phyloP scores from a whole-genome alignment of 2,329 filamentous ascomycete genomes.

The Aurifilum marmelostoma region DNA sequence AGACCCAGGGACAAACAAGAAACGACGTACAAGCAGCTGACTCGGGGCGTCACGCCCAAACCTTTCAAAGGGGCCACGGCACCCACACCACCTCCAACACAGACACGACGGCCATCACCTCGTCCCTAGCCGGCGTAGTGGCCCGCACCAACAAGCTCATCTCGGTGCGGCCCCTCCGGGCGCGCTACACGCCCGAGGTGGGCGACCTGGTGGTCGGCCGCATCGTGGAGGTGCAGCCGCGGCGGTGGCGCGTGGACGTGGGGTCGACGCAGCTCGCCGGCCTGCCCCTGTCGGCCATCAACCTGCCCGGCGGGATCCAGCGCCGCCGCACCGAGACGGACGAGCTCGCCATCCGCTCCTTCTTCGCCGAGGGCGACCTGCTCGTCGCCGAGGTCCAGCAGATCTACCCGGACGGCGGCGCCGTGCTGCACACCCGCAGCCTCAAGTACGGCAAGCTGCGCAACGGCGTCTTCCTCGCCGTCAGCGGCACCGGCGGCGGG shows the following conservation, averaged over 20 bases:
- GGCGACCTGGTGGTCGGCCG: slow-evolving; percentile 93
- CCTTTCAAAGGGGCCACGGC: slow-evolving; percentile 82
- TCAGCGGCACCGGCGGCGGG: slow-evolving; percentile 81
- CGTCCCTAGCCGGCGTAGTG: slow-evolving; percentile 87
- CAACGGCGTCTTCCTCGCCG: slow-evolving; percentile 86
- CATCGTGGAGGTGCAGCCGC: slow-evolving; percentile 91
- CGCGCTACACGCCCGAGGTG: slow-evolving; percentile 93
- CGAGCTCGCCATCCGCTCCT: slow-evolving; percentile 95
- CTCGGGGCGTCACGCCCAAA: slow-evolving; percentile 5
- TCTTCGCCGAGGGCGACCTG: slow-evolving; percentile 93
- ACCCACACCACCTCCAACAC: slow-evolving; percentile 68
- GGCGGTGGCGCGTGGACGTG: slow-evolving; percentile 94
- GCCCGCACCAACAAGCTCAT: slow-evolving; percentile 96
- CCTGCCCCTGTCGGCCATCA: slow-evolving; percentile 86
- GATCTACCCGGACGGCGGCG: slow-evolving; percentile 82
- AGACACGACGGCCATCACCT: slow-evolving; percentile 71
- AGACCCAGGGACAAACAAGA: no score
- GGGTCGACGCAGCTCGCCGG: slow-evolving; percentile 83
- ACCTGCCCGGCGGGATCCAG: slow-evolving; percentile 90
- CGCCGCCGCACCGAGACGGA: slow-evolving; percentile 92
- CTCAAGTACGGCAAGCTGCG: slow-evolving; percentile 94
- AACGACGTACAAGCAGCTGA: no score
- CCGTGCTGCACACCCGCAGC: slow-evolving; percentile 85
- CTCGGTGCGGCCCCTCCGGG: slow-evolving; percentile 85
- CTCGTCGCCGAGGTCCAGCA: slow-evolving; percentile 94